These are phyloP conservation scores for Trypanosoma rangeli DNA, from an alignment of 208 protist genomes.

Conservation along the genomic window DNA sequence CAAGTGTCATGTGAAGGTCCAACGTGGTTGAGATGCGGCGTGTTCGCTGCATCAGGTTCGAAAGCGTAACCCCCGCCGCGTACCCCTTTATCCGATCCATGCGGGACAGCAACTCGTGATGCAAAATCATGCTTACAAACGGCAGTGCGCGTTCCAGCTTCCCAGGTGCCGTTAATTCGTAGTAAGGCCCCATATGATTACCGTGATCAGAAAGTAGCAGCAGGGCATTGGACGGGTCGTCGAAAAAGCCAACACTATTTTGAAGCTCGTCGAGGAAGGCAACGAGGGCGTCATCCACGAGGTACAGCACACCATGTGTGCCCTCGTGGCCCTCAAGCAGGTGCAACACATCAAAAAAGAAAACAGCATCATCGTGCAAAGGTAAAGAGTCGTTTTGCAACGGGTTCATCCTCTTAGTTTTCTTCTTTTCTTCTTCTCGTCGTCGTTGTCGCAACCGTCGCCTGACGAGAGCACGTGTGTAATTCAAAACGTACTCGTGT, in stretches of 20 bases:
- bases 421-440: constrained; percentile 12
- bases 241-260: constrained; percentile 52
- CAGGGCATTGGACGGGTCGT: constrained; percentile 60
- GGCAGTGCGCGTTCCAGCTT: constrained; percentile 59
- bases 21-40: constrained; percentile 39
- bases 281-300: constrained; percentile 50
- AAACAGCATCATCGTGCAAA: constrained; percentile 13
- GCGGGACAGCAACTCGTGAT: constrained; percentile 40
- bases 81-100: constrained; percentile 42
- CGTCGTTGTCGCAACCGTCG: constrained; percentile 27
- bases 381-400: neutral
- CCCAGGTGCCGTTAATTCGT: constrained; percentile 46
- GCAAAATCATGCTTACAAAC: constrained; percentile 34
- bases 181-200: constrained; percentile 75
- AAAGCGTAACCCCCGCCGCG: constrained; percentile 9
- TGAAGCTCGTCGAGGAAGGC: constrained; percentile 48
- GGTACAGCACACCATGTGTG: constrained; percentile 45
- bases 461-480: constrained; percentile 37
- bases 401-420: neutral
- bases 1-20: constrained; percentile 57
- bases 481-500: constrained; percentile 59
- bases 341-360: constrained; percentile 58
- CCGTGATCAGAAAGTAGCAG: constrained; percentile 59
- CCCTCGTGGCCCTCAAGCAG: constrained; percentile 71
- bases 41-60: constrained; percentile 37